Evolutionary conservation across 805 yeast species (phyloP).

Genomic region (Jamesozyma spencerorum): DNA sequence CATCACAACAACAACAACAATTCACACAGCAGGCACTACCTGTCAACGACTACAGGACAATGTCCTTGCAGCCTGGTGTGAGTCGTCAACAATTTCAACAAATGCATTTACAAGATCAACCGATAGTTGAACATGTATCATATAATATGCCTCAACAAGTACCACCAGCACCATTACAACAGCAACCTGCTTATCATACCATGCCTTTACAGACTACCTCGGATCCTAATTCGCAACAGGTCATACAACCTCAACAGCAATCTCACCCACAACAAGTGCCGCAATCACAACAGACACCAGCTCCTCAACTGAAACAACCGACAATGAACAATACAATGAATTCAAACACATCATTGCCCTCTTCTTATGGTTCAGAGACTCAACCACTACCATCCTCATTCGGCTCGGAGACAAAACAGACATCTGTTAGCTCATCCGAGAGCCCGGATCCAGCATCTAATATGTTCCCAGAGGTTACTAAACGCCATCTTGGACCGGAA

Average conservation of each 20-base stretch:
- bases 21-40: no score
- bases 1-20: no score
- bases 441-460: no score
- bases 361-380: no score
- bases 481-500: neutral
- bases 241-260: neutral
- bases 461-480: no score
- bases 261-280: neutral
- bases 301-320: neutral
- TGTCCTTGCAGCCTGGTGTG: neutral
- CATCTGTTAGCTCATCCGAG: no score
- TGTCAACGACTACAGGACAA: neutral
- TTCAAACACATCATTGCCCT: no score
- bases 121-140: no score
- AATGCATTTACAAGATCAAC: no score
- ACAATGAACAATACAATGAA: no score
- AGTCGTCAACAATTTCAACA: neutral
- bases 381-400: no score
- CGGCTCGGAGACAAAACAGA: no score
- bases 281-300: conserved; percentile 1
- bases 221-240: conserved; percentile 4
- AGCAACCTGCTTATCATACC: neutral
- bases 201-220: neutral
- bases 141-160: neutral
- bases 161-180: neutral